Evolutionary conservation across 2,329 filamentous ascomycete species (phyloP).

Genomic region (Diaporthe ampelina): DNA sequence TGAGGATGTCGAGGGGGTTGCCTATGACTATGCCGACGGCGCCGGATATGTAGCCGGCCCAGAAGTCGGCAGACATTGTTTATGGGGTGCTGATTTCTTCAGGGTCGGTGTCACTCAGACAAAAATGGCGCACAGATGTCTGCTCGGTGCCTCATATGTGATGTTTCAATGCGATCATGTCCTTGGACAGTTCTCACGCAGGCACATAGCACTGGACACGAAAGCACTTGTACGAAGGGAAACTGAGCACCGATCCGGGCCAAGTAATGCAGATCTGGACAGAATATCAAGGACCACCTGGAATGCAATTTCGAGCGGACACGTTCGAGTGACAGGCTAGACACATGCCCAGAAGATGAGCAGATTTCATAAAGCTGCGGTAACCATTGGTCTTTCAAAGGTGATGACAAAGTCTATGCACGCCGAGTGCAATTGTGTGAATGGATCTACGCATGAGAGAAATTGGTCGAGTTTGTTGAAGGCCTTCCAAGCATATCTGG

Average conservation of each 20-base stretch:
- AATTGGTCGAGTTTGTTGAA: background rate
- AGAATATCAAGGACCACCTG: background rate
- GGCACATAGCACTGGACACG: background rate
- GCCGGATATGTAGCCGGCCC: slow-evolving; percentile 91
- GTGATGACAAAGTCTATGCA: background rate
- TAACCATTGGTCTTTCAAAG: background rate
- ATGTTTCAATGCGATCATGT: background rate
- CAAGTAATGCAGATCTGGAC: background rate
- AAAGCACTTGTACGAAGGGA: no score
- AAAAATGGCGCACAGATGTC: background rate
- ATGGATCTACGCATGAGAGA: background rate
- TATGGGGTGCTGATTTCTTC: background rate
- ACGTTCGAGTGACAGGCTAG: background rate
- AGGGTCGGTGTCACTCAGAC: no score
- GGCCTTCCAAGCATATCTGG: background rate
- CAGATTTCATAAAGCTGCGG: background rate
- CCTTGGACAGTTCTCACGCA: background rate
- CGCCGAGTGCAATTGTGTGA: background rate
- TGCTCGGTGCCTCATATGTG: background rate
- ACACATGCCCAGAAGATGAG: background rate
- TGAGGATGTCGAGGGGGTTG: slow-evolving; percentile 80
- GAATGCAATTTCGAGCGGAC: background rate
- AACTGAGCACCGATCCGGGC: rapidly evolving
- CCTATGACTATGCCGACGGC: slow-evolving; percentile 89
- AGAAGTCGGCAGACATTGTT: slow-evolving; percentile 88